phyloP scores from a whole-genome alignment of 164 flowering plant species.

The Magnolia sinica region DNA sequence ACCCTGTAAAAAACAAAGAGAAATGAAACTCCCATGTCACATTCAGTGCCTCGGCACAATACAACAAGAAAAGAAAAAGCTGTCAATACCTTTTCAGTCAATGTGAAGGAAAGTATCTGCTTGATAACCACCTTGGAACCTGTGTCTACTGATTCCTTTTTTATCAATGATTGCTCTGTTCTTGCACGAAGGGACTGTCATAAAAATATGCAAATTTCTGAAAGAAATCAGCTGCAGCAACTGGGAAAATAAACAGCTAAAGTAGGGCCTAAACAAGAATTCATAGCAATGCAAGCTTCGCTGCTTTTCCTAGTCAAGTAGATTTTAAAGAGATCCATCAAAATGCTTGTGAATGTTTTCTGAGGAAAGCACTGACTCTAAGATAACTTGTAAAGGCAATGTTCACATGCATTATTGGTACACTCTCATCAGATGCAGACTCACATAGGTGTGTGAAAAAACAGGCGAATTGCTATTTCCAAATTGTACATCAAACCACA shows the following conservation, averaged over 20 bases:
- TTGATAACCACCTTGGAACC: constrained; percentile 48
- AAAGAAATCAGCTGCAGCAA: constrained; percentile 1
- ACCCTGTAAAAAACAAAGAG: constrained; percentile 50
- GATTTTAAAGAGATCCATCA: not conserved
- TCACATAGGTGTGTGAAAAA: not conserved
- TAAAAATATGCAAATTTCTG: constrained; percentile 7
- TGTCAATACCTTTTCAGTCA: constrained; percentile 67
- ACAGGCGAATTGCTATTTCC: too few relatives aligned
- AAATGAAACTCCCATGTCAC: not conserved
- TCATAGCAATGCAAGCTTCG: not conserved
- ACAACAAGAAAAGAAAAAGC: constrained; percentile 1
- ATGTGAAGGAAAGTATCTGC: constrained; percentile 66
- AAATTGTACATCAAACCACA: too few relatives aligned
- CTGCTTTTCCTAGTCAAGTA: not conserved
- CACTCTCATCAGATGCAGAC: not conserved
- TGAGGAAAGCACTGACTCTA: not conserved
- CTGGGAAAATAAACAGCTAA: not conserved
- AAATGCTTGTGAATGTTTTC: not conserved
- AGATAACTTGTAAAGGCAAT: not conserved
- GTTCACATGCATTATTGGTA: too few relatives aligned
- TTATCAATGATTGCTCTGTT: constrained; percentile 43
- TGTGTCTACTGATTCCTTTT: constrained; percentile 26
- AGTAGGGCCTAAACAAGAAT: not conserved
- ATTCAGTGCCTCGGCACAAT: not conserved
- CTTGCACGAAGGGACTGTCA: constrained; percentile 76